A percentile compares a stretch with the other conserved stretches of the same genome.
Conservation (phyloP, 2,329 filamentous ascomycete species). For the Calonectria montana region DNA sequence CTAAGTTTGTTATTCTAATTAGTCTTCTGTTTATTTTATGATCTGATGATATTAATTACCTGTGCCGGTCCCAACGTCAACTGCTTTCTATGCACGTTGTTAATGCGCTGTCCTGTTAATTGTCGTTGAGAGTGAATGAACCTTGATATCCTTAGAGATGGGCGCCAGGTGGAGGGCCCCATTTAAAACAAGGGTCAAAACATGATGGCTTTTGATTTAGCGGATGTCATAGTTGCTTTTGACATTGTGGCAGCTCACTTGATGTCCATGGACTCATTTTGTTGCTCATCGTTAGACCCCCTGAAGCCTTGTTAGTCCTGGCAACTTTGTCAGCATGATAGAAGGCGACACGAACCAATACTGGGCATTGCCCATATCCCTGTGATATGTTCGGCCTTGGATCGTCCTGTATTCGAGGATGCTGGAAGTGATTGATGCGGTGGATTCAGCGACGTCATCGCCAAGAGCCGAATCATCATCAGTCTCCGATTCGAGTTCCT, state of each 20-base stretch:
- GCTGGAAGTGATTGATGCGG: constrained; percentile 24
- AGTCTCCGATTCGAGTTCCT: constrained; percentile 21
- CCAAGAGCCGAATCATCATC: constrained; percentile 26
- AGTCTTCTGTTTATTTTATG: neutral
- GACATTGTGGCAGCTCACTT: neutral
- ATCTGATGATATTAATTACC: neutral
- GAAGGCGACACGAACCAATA: constrained; percentile 18
- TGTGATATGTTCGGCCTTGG: constrained; percentile 27
- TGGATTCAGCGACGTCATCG: constrained; percentile 13
- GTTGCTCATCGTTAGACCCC: constrained; percentile 31
- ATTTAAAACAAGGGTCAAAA: constrained; percentile 26
- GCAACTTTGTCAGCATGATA: accelerated
- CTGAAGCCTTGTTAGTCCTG: neutral
- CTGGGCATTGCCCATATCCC: constrained; percentile 27
- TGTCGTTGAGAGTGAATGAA: accelerated
- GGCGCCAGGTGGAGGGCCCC: constrained; percentile 24
- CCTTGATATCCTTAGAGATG: constrained; percentile 20
- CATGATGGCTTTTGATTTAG: constrained; percentile 28
- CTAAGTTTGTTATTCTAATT: neutral
- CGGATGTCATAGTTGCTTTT: accelerated
- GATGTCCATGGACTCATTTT: constrained; percentile 36
- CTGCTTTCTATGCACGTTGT: neutral
- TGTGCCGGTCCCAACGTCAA: constrained; percentile 33
- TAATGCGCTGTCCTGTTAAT: neutral
- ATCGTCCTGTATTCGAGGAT: constrained; percentile 33